Base-by-base conservation (phyloP, 2,329 filamentous ascomycete species). In the Epichloe baconii region DNA sequence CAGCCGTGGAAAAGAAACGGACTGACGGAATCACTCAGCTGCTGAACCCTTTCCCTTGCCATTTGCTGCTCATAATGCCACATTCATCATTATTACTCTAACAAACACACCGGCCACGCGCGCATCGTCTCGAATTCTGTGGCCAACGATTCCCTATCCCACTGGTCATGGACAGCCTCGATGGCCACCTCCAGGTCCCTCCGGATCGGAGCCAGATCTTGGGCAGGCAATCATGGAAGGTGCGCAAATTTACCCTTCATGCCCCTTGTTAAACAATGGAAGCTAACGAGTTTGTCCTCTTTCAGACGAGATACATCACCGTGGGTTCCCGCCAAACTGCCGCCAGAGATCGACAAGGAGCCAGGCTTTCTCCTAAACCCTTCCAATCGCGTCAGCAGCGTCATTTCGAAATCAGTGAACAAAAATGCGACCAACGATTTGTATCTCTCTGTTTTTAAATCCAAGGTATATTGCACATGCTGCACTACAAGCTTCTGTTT, bases 301-400 rank as follows among this genome's bases (percentile, higher is more conserved):
- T 34, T 38, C 61, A 83, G 79, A 59, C 74, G 61, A 79, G 80
- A 64, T 82, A 79, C 63, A 73, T 83, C 46, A 70, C 80, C 52
- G 68, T 82, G 52, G 78, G 78, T 51, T 61, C 62, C 50, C 64
- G 64, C 50, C 57, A 53, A 51, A 56, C 65, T 34, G 54, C 48
- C 48, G 43, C 52, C 44, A 66, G 68, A 58, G 68, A 71, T 41
- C 59, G 63, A 31, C 65, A 66, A 49, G 55, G 34, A 69, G 64
- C 55, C 61, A 64, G 36, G 64, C 63, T 50, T 64, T 69, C 45
- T 65, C 71, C 71, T 71, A 50, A 64, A 64, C 47, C 66, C 66
- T n/a, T 64, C 64, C 52, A 65, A 64, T 49, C 69, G 68, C 45
- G 64, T 64, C 54, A 66, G 64, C 54, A 65, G 66, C 46, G 58